Conservation (phyloP, 495 filamentous ascomycete species). For the Hypoxylon fragiforme region DNA sequence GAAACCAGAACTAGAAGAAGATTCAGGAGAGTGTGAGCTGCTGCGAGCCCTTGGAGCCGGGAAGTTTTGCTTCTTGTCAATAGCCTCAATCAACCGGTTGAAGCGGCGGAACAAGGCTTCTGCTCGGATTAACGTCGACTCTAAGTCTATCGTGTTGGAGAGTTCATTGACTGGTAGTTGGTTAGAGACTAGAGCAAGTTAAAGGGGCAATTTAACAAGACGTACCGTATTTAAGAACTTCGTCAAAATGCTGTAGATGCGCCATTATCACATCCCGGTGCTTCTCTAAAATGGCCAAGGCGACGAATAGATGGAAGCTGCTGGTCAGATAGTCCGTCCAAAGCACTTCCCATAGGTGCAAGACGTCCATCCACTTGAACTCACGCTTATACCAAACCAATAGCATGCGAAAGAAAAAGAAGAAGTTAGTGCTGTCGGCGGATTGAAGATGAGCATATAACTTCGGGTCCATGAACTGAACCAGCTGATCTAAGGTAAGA, state of each 20-base stretch:
- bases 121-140: conserved; percentile 79
- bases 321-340: conserved; percentile 92
- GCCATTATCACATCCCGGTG: conserved; percentile 93
- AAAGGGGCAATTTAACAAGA: conserved; percentile 2
- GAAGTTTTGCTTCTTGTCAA: conserved; percentile 88
- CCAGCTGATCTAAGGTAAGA: conserved; percentile 85
- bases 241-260: conserved; percentile 92
- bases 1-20: conserved; percentile 7
- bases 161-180: conserved; percentile 79
- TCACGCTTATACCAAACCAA: conserved; percentile 99
- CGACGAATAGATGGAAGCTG: conserved; percentile 92
- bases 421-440: conserved; percentile 96
- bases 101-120: conserved; percentile 88
- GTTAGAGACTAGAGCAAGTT: conserved; percentile 12
- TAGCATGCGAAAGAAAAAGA: conserved; percentile 99
- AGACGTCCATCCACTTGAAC: conserved; percentile 83
- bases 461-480: conserved; percentile 94
- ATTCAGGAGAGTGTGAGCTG: conserved; percentile 22
- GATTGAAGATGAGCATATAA: conserved; percentile 87
- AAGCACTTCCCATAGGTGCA: conserved; percentile 87
- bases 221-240: conserved; percentile 93
- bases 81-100: conserved; percentile 79
- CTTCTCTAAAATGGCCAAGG: conserved; percentile 92
- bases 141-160: conserved; percentile 86
- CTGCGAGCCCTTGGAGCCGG: conserved; percentile 53